These are phyloP conservation scores for Arthrobotrys megalospora DNA, from an alignment of 2,329 filamentous ascomycete genomes.

Conservation along the genomic window DNA sequence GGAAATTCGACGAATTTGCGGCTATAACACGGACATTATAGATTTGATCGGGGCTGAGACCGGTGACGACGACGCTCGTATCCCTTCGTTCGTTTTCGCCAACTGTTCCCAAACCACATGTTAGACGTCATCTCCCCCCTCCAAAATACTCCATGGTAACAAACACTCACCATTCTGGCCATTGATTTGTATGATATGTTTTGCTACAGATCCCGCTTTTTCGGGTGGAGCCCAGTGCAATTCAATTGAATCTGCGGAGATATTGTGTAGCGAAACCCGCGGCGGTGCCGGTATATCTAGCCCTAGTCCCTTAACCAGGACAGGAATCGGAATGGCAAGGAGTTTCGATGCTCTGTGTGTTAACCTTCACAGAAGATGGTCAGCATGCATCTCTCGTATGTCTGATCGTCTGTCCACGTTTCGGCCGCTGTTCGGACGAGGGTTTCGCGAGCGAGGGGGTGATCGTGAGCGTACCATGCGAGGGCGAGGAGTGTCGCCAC, in stretches of 20 bases:
- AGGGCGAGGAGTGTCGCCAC: slow-evolving; percentile 60
- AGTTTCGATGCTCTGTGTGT: slow-evolving; percentile 88
- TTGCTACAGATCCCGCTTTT: slow-evolving; percentile 78
- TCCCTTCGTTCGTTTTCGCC: slow-evolving; percentile 82
- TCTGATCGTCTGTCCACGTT: slow-evolving; percentile 27
- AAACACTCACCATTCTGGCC: slow-evolving; percentile 81
- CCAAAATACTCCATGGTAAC: not conserved
- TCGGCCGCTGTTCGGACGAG: not conserved
- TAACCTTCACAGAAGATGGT: slow-evolving; percentile 68
- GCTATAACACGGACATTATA: slow-evolving; percentile 96
- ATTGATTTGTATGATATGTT: slow-evolving; percentile 93
- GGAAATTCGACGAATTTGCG: slow-evolving; percentile 91
- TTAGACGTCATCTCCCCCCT: slow-evolving; percentile 15
- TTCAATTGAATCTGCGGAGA: slow-evolving; percentile 87
- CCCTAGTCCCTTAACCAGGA: slow-evolving; percentile 90
- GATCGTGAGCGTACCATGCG: slow-evolving; percentile 45
- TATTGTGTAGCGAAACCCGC: slow-evolving; percentile 89
- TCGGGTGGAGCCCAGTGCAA: slow-evolving; percentile 89
- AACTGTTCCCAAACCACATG: slow-evolving; percentile 72
- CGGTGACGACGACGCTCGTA: slow-evolving; percentile 90
- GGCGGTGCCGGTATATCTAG: slow-evolving; percentile 93
- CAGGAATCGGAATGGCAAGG: slow-evolving; percentile 88
- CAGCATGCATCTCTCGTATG: slow-evolving; percentile 1
- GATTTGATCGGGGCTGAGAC: slow-evolving; percentile 86
- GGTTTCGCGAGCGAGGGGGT: not conserved